These are phyloP conservation scores for Agaricales sp. DNA, from an alignment of 1,284 basidiomycete genomes.

Conservation along the genomic window DNA sequence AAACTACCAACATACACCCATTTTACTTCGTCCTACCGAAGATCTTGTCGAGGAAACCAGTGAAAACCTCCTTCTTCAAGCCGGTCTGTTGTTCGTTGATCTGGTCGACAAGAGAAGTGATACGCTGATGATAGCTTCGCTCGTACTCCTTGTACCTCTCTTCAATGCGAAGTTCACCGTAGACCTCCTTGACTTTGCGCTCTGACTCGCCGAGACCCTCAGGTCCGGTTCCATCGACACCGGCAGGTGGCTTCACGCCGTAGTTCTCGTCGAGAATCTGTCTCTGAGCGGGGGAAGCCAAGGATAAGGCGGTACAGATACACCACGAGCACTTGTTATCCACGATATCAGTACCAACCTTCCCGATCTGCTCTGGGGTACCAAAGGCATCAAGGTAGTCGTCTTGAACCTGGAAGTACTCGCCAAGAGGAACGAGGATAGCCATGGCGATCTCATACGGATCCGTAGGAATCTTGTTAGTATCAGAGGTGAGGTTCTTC, in stretches of 20 bases:
- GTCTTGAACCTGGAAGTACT: conserved; percentile 91
- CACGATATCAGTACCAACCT: conserved; percentile 82
- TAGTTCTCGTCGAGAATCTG: conserved; percentile 56
- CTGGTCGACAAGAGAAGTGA: conserved; percentile 46
- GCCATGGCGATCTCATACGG: conserved; percentile 61
- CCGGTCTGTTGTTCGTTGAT: conserved; percentile 43
- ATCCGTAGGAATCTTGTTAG: conserved; percentile 20
- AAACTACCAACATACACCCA: no score
- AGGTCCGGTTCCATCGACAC: conserved; percentile 22
- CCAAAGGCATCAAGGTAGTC: conserved; percentile 82
- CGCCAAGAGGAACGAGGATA: conserved; percentile 74
- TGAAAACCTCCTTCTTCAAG: conserved; percentile 61
- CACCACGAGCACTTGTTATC: conserved; percentile 92
- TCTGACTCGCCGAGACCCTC: conserved; percentile 25
- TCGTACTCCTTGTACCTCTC: conserved; percentile 59
- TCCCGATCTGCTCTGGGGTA: conserved; percentile 75
- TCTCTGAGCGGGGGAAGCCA: conserved; percentile 34
- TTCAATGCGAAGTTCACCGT: conserved; percentile 51
- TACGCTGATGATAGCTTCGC: conserved; percentile 45
- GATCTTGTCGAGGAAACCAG: conserved; percentile 67
- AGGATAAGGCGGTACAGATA: conserved; percentile 65
- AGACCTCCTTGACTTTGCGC: conserved; percentile 59
- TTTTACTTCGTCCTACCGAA: conserved; percentile 61
- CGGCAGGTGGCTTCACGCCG: conserved; percentile 41
- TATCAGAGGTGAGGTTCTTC: conserved; percentile 11